A percentile compares a stretch with the other conserved stretches of the same genome.
Evolutionary conservation across 1,284 basidiomycete species (phyloP).

Genomic region (Microbotryomycetes sp.): DNA sequence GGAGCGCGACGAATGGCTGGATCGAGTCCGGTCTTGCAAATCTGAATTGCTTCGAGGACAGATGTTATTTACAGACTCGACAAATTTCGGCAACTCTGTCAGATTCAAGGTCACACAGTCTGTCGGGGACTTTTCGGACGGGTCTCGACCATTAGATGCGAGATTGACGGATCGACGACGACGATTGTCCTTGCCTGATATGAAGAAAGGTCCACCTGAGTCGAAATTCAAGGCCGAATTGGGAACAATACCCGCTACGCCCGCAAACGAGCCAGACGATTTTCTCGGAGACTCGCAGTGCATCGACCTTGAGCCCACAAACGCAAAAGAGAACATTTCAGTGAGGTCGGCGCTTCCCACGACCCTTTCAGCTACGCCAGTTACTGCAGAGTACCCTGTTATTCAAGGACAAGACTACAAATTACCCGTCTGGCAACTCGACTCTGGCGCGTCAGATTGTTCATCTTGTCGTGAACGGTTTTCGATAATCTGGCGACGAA

Average conservation of each 20-base stretch:
- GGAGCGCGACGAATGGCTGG: no score
- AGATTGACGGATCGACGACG: no score
- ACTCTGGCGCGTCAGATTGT: slow-evolving; percentile 67
- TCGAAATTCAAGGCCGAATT: no score
- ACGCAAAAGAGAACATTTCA: not conserved
- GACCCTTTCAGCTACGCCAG: not conserved
- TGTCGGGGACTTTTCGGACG: no score
- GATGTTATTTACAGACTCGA: no score
- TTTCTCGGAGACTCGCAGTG: slow-evolving; percentile 1
- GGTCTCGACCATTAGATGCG: no score
- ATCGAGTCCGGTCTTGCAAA: no score
- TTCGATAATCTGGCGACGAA: slow-evolving; percentile 68
- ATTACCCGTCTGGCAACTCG: slow-evolving; percentile 87
- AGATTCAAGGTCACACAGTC: no score
- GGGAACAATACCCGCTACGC: not conserved
- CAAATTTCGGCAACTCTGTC: no score
- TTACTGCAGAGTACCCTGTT: slow-evolving; percentile 26
- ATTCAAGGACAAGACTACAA: slow-evolving; percentile 86
- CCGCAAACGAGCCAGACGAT: not conserved
- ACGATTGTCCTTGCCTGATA: no score
- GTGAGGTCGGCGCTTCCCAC: not conserved
- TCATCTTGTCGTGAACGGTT: slow-evolving; percentile 73
- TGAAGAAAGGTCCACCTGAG: no score
- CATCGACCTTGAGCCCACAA: slow-evolving; percentile 2
- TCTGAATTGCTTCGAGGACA: no score